phyloP scores from a whole-genome alignment of 176 grass and related monocot species.

The Lolium perenne region DNA sequence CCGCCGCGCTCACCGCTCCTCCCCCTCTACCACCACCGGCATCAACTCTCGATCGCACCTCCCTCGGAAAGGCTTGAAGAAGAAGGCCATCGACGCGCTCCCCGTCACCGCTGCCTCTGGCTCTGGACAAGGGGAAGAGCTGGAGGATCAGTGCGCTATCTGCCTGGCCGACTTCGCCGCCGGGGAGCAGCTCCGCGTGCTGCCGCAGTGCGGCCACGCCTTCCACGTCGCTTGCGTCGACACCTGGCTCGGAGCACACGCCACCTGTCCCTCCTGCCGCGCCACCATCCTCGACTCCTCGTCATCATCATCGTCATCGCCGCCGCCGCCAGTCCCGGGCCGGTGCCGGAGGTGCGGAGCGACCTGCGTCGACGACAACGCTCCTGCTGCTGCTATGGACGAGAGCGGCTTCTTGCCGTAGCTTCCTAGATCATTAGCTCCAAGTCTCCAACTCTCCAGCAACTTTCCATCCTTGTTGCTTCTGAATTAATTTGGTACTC shows the following conservation, averaged over 20 bases:
- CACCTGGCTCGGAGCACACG: conserved; percentile 52
- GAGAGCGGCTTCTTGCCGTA: conserved; percentile 21
- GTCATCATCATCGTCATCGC: background rate
- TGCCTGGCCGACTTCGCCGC: conserved; percentile 59
- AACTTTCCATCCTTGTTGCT: background rate
- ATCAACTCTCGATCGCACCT: background rate
- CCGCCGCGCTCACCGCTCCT: background rate
- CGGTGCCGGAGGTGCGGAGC: conserved; percentile 60
- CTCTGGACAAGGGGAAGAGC: conserved; percentile 1
- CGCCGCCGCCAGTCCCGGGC: background rate
- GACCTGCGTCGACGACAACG: background rate
- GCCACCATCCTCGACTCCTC: background rate
- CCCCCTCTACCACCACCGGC: background rate
- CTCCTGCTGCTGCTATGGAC: background rate
- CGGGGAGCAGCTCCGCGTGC: conserved; percentile 59
- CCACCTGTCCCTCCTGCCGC: conserved; percentile 67
- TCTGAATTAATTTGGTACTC: background rate
- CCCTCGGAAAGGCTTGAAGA: conserved; percentile 54
- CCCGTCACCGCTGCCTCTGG: conserved; percentile 39
- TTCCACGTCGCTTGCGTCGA: conserved; percentile 69
- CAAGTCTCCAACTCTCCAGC: background rate
- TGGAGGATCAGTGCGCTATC: conserved; percentile 49
- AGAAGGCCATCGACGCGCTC: conserved; percentile 65
- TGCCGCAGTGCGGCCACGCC: conserved; percentile 60
- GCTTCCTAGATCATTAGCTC: background rate